phyloP scores from a whole-genome alignment of 768 basidiomycete genomes.

The Amanita rubescens region DNA sequence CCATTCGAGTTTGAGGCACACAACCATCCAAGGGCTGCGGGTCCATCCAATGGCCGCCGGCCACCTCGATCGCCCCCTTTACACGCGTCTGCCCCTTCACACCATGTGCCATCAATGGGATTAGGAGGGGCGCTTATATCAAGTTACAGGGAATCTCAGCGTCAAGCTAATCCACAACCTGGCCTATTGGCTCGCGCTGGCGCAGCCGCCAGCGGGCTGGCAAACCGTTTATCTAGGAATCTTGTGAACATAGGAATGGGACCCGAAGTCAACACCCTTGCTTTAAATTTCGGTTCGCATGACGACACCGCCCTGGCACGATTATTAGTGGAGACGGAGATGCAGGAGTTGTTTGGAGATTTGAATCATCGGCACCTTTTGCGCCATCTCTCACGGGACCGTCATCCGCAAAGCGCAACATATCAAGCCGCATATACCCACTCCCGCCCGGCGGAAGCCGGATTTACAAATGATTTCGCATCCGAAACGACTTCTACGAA shows the following conservation, averaged over 20 bases:
- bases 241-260: background rate
- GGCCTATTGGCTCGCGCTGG: constrained; percentile 14
- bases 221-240: constrained; percentile 7
- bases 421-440: constrained; percentile 64
- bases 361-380: constrained; percentile 2
- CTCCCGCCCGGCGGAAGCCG: constrained; percentile 43
- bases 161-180: constrained; percentile 7
- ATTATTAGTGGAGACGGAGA: constrained; percentile 8
- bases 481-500: constrained; percentile 23
- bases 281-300: background rate
- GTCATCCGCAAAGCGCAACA: constrained; percentile 23
- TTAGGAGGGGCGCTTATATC: constrained; percentile 59
- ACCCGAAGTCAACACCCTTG: background rate
- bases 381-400: constrained; percentile 5
- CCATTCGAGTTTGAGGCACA: constrained; percentile 47
- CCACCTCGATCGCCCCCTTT: constrained; percentile 14
- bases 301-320: constrained; percentile 13
- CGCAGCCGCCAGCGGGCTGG: constrained; percentile 4
- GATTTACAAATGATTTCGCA: constrained; percentile 64
- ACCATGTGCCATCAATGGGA: constrained; percentile 54
- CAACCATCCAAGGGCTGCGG: constrained; percentile 10
- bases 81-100: constrained; percentile 36
- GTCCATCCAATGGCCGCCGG: constrained; percentile 13
- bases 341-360: constrained; percentile 6
- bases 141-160: constrained; percentile 19